Percentiles rank a stretch among this genome's conserved stretches.
Evolutionary conservation across 495 filamentous ascomycete species (phyloP).

Genomic region (Wilcoxina mikolae): DNA sequence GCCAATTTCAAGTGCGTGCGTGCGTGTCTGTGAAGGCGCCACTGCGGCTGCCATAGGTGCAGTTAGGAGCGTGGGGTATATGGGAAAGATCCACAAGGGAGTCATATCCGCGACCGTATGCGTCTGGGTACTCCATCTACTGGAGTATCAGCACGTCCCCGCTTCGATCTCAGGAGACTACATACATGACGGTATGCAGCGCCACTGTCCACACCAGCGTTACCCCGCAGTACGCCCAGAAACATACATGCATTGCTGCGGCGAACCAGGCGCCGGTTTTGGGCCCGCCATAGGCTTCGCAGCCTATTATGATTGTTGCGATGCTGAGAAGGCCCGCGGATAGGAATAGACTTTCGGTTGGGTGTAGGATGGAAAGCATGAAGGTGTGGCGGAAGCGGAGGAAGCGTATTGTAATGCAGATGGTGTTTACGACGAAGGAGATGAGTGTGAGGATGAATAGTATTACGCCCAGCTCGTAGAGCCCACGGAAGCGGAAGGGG

Average conservation of each 20-base stretch:
- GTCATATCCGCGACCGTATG: conserved; percentile 6
- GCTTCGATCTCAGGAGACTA: too few species aligned
- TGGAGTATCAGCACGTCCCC: neutral
- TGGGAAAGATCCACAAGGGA: conserved; percentile 4
- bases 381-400: conserved; percentile 2
- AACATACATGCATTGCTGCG: neutral
- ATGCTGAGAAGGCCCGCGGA: conserved; percentile 1
- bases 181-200: conserved; percentile 2
- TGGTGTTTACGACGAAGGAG: neutral
- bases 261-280: neutral
- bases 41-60: neutral
- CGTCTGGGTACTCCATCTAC: conserved; percentile 2
- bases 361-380: neutral
- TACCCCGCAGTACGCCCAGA: neutral
- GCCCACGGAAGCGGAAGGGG: conserved; percentile 5
- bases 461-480: neutral
- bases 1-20: neutral
- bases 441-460: neutral
- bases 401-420: conserved; percentile 1
- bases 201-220: neutral
- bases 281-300: neutral
- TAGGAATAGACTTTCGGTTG: conserved; percentile 3
- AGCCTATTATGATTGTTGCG: neutral
- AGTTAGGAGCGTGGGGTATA: conserved; percentile 3
- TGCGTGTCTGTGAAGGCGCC: neutral